These are phyloP conservation scores for Leucocoprinus leucothites DNA, from an alignment of 768 basidiomycete genomes.

Conservation along the genomic window DNA sequence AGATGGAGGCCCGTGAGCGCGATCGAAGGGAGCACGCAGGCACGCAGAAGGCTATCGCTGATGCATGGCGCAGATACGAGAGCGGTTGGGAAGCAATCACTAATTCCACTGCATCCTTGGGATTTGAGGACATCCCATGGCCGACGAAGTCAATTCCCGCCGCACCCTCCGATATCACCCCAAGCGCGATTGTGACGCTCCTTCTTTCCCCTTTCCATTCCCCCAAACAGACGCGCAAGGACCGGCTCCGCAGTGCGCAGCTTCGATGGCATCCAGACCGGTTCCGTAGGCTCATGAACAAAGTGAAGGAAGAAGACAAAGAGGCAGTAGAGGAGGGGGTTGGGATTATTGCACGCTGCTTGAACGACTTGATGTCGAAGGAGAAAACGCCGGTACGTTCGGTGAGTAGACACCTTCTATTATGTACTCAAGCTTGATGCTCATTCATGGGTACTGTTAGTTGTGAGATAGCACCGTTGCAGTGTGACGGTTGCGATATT, in stretches of 20 bases:
- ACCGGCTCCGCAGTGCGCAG: conserved; percentile 63
- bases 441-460: background rate
- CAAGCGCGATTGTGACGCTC: conserved; percentile 54
- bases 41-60: conserved; percentile 41
- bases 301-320: conserved; percentile 52
- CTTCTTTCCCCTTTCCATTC: conserved; percentile 68
- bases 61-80: conserved; percentile 68
- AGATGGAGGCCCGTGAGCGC: conserved; percentile 37
- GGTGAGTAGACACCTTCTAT: conserved; percentile 6
- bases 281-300: conserved; percentile 53
- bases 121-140: conserved; percentile 72
- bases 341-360: conserved; percentile 59
- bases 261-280: conserved; percentile 83
- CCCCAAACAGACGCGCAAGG: conserved; percentile 51
- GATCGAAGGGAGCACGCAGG: conserved; percentile 40
- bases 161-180: conserved; percentile 46
- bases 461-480: background rate
- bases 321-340: conserved; percentile 56
- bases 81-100: conserved; percentile 55
- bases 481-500: background rate
- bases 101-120: conserved; percentile 42
- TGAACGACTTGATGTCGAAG: conserved; percentile 61
- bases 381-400: conserved; percentile 22
- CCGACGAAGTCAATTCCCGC: conserved; percentile 47
- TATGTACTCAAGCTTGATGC: too few relatives aligned